A percentile compares a stretch with the other conserved stretches of the same genome.
Conservation (phyloP, 345 rosid genomes). For the Moricandia arvensis region DNA sequence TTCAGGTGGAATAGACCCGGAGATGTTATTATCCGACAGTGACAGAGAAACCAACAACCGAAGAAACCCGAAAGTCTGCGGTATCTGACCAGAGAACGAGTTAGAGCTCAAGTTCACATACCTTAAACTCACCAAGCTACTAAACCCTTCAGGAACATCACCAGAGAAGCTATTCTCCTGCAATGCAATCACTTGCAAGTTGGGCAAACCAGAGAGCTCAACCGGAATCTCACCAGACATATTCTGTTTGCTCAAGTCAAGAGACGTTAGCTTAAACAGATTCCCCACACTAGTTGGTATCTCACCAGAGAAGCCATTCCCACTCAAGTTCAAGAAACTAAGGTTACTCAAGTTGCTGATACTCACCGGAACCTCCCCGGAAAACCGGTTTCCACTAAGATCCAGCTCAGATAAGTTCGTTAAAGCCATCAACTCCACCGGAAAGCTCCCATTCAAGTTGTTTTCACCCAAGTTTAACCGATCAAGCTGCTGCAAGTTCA, state of each 20-base stretch:
- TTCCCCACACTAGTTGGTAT: slow-evolving; percentile 54
- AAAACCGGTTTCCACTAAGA: slow-evolving; percentile 61
- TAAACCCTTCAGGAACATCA: slow-evolving; percentile 76
- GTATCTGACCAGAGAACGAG: slow-evolving; percentile 64
- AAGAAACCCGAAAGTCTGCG: slow-evolving; percentile 71
- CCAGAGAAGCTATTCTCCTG: slow-evolving; percentile 78
- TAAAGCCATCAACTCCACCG: slow-evolving; percentile 56
- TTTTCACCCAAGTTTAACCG: slow-evolving; percentile 53
- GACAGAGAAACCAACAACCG: slow-evolving; percentile 64
- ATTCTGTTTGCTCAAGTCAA: slow-evolving; percentile 68
- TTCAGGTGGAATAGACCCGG: slow-evolving; percentile 67
- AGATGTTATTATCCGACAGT: slow-evolving; percentile 62
- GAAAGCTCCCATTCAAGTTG: slow-evolving; percentile 60
- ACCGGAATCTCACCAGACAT: slow-evolving; percentile 64
- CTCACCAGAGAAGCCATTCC: slow-evolving; percentile 52
- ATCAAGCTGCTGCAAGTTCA: slow-evolving; percentile 51
- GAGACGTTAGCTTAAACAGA: slow-evolving; percentile 49
- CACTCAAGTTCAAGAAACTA: slow-evolving; percentile 53
- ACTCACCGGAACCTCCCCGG: slow-evolving; percentile 51
- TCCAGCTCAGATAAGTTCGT: slow-evolving; percentile 64
- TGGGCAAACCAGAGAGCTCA: slow-evolving; percentile 84
- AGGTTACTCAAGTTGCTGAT: slow-evolving; percentile 58
- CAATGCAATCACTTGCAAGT: slow-evolving; percentile 78
- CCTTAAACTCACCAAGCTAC: slow-evolving; percentile 72
- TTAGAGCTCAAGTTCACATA: slow-evolving; percentile 73